A percentile compares a stretch with the other conserved stretches of the same genome.
These are phyloP conservation scores for Globisporangium yorkense DNA, from an alignment of 352 stramenopile genomes.

Conservation along the genomic window DNA sequence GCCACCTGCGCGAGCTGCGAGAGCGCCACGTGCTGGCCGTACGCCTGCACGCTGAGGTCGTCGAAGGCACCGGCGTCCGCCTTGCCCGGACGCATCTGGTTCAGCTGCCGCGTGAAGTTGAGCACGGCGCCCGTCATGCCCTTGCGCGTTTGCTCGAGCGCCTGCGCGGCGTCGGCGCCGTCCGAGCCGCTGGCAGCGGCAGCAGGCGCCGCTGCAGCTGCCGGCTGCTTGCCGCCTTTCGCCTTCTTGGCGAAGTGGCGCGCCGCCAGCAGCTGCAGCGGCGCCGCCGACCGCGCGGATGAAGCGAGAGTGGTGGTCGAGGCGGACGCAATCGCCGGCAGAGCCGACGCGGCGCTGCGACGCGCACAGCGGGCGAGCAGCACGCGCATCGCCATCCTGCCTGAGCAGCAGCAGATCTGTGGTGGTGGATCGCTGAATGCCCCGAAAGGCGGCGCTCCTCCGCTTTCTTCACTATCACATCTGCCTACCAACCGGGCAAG, in stretches of 20 bases:
- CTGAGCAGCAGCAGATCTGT: background rate
- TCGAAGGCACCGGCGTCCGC: conserved; percentile 82
- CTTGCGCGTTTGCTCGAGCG: conserved; percentile 60
- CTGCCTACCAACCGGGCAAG: background rate
- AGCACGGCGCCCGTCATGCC: conserved; percentile 78
- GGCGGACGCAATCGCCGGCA: background rate
- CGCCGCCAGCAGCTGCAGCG: conserved; percentile 9
- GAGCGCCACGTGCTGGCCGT: conserved; percentile 71
- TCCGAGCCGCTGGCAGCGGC: background rate
- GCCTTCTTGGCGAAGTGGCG: conserved; percentile 66
- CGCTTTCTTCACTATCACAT: background rate
- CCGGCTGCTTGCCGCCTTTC: conserved; percentile 30
- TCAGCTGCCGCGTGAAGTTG: conserved; percentile 67
- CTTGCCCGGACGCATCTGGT: conserved; percentile 73
- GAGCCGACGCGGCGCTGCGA: background rate
- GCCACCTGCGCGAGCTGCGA: conserved; percentile 75
- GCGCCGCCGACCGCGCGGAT: conserved; percentile 1
- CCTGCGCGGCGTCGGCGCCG: conserved; percentile 18
- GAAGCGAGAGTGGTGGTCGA: background rate
- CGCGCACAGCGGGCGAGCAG: conserved; percentile 8
- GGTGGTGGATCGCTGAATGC: conserved; percentile 6
- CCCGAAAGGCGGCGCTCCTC: background rate
- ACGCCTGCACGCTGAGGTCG: conserved; percentile 71
- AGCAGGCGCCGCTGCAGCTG: conserved; percentile 6
- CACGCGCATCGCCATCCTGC: conserved; percentile 12